These are phyloP conservation scores for Phytophthora pinifolia DNA, from an alignment of 352 stramenopile species.

Conservation along the genomic window DNA sequence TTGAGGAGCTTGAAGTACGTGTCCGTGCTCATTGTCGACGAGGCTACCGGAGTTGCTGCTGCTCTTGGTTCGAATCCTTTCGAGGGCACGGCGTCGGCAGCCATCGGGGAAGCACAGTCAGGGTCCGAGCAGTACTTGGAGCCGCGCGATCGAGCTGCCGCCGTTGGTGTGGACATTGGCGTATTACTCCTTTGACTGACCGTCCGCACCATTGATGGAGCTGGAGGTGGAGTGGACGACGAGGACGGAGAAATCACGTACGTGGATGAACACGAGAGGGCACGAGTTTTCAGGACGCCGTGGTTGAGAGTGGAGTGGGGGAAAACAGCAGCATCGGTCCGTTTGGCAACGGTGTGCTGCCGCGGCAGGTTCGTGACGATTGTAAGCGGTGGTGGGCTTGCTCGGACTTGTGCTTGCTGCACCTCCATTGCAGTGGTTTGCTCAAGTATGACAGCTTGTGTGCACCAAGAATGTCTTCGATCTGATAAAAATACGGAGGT, in stretches of 20 bases:
- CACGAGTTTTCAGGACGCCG: constrained; percentile 8
- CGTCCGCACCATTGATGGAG: background rate
- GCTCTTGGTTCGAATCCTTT: constrained; percentile 6
- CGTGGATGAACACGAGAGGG: constrained; percentile 15
- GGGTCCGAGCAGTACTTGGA: constrained; percentile 41
- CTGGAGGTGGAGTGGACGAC: constrained; percentile 6
- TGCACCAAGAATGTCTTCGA: constrained; percentile 3
- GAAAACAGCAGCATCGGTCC: constrained; percentile 1
- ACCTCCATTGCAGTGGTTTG: constrained; percentile 19
- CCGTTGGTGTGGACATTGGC: constrained; percentile 9
- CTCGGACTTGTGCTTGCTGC: constrained; percentile 8
- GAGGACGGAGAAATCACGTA: constrained; percentile 15
- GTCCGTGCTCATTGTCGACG: constrained; percentile 44
- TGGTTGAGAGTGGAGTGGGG: constrained; percentile 1
- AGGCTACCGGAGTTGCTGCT: constrained; percentile 5
- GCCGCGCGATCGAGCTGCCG: constrained; percentile 11
- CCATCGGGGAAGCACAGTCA: constrained; percentile 29
- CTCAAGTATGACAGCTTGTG: background rate
- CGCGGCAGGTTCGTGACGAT: constrained; percentile 24
- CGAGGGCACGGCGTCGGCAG: constrained; percentile 1
- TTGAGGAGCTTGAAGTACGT: constrained; percentile 72
- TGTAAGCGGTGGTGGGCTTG: constrained; percentile 18
- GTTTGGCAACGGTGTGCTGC: constrained; percentile 14
- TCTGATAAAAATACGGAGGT: constrained; percentile 26
- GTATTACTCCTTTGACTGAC: constrained; percentile 5